phyloP scores from a whole-genome alignment of 768 basidiomycete genomes.

The Lactarius akahatsu region DNA sequence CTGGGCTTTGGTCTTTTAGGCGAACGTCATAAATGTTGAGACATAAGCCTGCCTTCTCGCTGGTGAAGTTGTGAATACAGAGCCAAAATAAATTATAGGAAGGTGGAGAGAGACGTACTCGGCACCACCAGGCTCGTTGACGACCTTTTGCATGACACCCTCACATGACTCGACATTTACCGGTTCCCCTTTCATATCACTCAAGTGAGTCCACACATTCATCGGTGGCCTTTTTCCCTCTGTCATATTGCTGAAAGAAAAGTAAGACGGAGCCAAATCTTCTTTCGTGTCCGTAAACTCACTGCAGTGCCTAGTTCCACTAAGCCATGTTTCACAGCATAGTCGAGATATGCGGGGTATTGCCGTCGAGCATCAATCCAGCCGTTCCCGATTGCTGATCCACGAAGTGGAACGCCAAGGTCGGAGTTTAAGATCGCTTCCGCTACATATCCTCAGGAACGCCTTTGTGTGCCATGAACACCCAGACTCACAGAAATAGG shows the following conservation, averaged over 20 bases:
- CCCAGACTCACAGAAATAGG: constrained; percentile 74
- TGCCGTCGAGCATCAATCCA: constrained; percentile 93
- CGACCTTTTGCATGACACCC: constrained; percentile 49
- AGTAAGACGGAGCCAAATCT: neutral
- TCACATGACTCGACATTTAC: constrained; percentile 61
- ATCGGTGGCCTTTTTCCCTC: constrained; percentile 55
- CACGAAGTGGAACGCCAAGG: constrained; percentile 63
- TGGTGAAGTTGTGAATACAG: constrained; percentile 44
- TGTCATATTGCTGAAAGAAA: constrained; percentile 54
- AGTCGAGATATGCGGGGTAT: constrained; percentile 89
- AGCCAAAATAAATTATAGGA: neutral
- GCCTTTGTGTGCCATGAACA: neutral
- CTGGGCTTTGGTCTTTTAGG: constrained; percentile 77
- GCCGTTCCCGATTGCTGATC: constrained; percentile 93
- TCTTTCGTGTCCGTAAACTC: constrained; percentile 27
- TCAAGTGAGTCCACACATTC: constrained; percentile 52
- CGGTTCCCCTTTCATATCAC: constrained; percentile 52
- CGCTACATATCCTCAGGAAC: constrained; percentile 46
- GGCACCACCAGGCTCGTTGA: constrained; percentile 10
- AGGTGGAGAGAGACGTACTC: constrained; percentile 7
- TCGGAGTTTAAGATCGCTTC: constrained; percentile 68
- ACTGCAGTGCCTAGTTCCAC: constrained; percentile 73
- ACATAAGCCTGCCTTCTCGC: constrained; percentile 68
- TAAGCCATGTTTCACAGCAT: constrained; percentile 73
- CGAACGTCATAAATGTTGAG: constrained; percentile 96